phyloP scores from a whole-genome alignment of 179 eudicot genomes.

The Beta corolliflora region DNA sequence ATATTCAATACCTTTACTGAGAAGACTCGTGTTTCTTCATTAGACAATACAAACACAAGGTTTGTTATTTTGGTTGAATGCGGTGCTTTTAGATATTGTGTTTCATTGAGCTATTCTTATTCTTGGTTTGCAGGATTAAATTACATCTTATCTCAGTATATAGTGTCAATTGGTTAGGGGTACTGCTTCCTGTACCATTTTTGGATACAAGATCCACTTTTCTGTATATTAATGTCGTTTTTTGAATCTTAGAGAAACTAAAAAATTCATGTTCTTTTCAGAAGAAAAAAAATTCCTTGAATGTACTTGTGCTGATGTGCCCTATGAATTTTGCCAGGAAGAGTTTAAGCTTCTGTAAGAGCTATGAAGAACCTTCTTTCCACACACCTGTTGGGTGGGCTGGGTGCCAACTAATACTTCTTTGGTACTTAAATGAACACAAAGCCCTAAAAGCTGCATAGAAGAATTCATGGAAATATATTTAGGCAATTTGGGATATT shows the following conservation, averaged over 20 bases:
- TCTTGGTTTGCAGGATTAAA: no score
- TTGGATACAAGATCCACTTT: background rate
- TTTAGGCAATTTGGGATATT: background rate
- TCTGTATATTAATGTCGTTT: background rate
- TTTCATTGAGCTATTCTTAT: no score
- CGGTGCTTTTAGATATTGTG: no score
- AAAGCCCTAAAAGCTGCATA: background rate
- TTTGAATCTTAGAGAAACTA: background rate
- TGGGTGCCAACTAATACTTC: background rate
- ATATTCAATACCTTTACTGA: no score
- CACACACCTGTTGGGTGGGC: background rate
- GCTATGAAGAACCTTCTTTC: background rate
- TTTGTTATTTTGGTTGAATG: no score
- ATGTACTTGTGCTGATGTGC: background rate
- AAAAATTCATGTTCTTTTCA: background rate
- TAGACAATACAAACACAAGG: no score
- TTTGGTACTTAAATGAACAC: background rate
- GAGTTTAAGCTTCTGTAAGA: background rate
- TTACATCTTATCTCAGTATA: no score
- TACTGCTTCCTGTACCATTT: background rate
- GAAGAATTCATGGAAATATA: background rate
- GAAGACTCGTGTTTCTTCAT: no score
- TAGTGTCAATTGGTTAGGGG: no score
- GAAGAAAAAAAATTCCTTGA: background rate
- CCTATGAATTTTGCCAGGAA: background rate